Evolutionary conservation across 73 alveolate genomes (phyloP).

Genomic region (Paramecium caudatum): DNA sequence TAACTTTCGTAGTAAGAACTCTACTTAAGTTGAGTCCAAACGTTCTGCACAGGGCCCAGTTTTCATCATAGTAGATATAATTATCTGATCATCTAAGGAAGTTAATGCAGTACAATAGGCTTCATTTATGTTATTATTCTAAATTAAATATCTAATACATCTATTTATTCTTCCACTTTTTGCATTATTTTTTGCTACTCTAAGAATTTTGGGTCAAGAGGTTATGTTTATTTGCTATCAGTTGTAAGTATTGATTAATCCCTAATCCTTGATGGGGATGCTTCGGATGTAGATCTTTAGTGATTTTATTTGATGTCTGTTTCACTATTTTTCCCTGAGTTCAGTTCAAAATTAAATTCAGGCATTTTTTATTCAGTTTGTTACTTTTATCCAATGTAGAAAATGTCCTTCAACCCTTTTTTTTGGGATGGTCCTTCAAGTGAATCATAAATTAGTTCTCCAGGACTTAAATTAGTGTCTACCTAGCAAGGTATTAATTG

Average conservation of each 20-base stretch:
- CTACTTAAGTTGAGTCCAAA: constrained; percentile 52
- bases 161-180: not conserved
- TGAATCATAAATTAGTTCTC: too few relatives aligned
- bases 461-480: not conserved
- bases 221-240: not conserved
- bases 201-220: not conserved
- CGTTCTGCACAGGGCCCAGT: constrained; percentile 65
- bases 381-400: not conserved
- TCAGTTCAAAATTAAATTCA: constrained; percentile 11
- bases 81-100: constrained; percentile 49
- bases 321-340: not conserved
- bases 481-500: constrained; percentile 5
- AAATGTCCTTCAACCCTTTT: not conserved
- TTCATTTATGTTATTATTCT: constrained; percentile 59
- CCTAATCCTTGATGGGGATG: not conserved
- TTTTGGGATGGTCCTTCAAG: not conserved
- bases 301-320: not conserved
- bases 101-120: constrained; percentile 59
- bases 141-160: not conserved
- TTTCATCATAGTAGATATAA: constrained; percentile 60
- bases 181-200: not conserved
- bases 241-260: not conserved
- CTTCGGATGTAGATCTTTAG: not conserved
- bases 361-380: not conserved
- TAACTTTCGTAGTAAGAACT: constrained; percentile 46